Base-by-base conservation (phyloP, 768 basidiomycete species). In the Lactarius sanguifluus region DNA sequence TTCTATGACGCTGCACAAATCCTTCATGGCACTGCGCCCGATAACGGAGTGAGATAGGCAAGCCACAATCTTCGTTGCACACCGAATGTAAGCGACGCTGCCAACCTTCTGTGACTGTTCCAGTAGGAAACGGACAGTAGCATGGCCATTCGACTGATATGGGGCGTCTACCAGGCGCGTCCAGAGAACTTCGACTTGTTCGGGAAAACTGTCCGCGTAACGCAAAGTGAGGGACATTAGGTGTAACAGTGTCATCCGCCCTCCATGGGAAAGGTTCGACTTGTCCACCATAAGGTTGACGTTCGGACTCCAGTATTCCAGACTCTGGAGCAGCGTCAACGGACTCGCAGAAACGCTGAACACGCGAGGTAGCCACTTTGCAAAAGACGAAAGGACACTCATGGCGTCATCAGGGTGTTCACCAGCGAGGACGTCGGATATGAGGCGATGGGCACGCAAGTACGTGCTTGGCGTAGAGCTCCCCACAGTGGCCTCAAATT, bases 51-150 rank as follows among this genome's bases (percentile, higher is more conserved):
- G 88, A 61, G 91, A 92, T 8, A 98, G 81, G 70, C 87, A 94
- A 0, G 93, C 89, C 25, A 96, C 84, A 61, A 96, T 86, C 69
- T 88, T 89, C 54, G 90, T 85, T 1, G 91, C 90, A 72, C 91
- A 91, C 54, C 80, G 81, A 65, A 96, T 84, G 76, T 92, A 96
- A 18, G 86, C 83, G 5, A 83, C 81, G 69, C 86, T 94, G 45
- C 90, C 88, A 52, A 95, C 88, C 75, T 90, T 91, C 69, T 90
- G 87, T 1, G 92, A 91, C 72, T 96, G 93, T 70, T 94, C 92
- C 41, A 96, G 80, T 3, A 98, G 80, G 76, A 94, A 98, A 36
- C 89, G 84, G 58, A 91, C 81, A 18, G 93, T 81, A 3, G 92
- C 91, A 62, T 88, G 89, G 1, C 91, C 90, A 67, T 94, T 94